phyloP scores from a whole-genome alignment of 495 filamentous ascomycete species.

The Penicillium robsamsonii region DNA sequence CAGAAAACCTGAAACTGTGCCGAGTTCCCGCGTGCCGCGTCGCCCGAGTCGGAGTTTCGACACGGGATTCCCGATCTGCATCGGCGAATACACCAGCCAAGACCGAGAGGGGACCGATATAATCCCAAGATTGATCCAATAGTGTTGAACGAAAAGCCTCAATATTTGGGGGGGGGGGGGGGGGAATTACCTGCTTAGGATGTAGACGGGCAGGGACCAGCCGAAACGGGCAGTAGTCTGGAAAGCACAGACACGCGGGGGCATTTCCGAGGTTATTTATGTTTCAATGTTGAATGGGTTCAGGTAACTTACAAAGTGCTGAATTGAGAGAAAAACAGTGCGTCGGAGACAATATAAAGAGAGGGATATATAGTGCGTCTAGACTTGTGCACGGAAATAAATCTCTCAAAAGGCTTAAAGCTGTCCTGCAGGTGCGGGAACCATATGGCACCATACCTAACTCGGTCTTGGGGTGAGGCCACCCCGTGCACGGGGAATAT shows the following conservation, averaged over 20 bases:
- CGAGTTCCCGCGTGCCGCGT: conserved; percentile 12
- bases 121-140: background rate
- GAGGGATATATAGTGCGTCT: background rate
- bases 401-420: conserved; percentile 12
- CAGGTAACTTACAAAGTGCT: too few species aligned
- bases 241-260: conserved; percentile 5
- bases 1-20: conserved; percentile 8
- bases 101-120: background rate
- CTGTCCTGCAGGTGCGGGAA: conserved; percentile 23
- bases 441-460: conserved; percentile 11
- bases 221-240: background rate
- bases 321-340: too few species aligned
- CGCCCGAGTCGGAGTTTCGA: conserved; percentile 3
- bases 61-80: conserved; percentile 20
- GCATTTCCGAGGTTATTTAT: background rate
- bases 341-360: background rate
- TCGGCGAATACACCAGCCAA: background rate
- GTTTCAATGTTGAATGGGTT: background rate
- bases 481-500: background rate
- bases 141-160: background rate
- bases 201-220: too few species aligned
- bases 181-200: background rate
- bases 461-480: conserved; percentile 2
- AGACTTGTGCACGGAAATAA: background rate
- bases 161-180: background rate